Evolutionary conservation across 306 rosid species (phyloP).

Genomic region (Acacia crassicarpa): DNA sequence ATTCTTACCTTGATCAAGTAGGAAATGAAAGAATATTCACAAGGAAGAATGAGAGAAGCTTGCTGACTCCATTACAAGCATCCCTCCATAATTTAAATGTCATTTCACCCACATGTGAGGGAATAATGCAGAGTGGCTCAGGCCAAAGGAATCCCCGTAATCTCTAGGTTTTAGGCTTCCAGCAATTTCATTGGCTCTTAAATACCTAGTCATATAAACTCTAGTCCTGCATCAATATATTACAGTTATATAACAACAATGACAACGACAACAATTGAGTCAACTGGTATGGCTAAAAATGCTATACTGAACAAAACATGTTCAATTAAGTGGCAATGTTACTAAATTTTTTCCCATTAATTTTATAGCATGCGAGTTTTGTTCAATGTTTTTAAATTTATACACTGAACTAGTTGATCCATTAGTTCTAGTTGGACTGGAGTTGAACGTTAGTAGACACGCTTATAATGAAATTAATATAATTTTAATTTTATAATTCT

Average conservation of each 20-base stretch:
- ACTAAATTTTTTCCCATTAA: neutral
- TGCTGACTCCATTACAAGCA: conserved; percentile 17
- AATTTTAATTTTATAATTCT: neutral
- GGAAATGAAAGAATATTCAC: neutral
- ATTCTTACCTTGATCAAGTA: neutral
- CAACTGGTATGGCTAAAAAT: neutral
- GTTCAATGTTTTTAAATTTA: neutral
- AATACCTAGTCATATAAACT: neutral
- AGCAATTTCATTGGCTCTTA: neutral
- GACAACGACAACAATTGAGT: neutral
- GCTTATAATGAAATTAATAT: neutral
- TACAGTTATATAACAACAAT: neutral
- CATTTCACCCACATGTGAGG: neutral
- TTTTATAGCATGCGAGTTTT: neutral
- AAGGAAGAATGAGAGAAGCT: neutral
- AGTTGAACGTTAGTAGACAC: neutral
- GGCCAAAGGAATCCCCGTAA: neutral
- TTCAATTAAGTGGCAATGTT: neutral
- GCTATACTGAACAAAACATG: neutral
- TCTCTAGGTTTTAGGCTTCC: neutral
- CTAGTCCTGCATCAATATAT: neutral
- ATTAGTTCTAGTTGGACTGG: neutral
- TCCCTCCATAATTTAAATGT: neutral
- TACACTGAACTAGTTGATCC: neutral
- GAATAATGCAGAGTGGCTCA: conserved; percentile 32